phyloP scores from a whole-genome alignment of 2,329 filamentous ascomycete genomes.

The Penicillium italicum region DNA sequence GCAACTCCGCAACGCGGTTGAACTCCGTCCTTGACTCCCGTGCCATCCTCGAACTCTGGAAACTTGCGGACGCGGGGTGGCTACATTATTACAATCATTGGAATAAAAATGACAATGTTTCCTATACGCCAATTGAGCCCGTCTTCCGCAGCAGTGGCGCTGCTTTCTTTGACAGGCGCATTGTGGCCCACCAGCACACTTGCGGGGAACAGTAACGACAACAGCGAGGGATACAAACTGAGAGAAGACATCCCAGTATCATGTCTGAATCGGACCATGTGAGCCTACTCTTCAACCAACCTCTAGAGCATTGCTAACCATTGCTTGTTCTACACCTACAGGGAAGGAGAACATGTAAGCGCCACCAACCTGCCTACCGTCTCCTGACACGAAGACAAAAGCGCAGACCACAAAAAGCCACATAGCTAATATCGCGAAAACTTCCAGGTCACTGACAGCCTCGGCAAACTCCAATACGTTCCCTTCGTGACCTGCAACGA shows the following conservation, averaged over 20 bases:
- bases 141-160: slow-evolving; percentile 6
- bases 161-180: slow-evolving; percentile 17
- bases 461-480: slow-evolving; percentile 84
- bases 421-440: slow-evolving; percentile 7
- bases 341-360: slow-evolving; percentile 27
- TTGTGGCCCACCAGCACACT: slow-evolving; percentile 22
- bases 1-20: slow-evolving; percentile 11
- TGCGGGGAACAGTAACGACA: slow-evolving; percentile 23
- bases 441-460: slow-evolving; percentile 64
- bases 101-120: slow-evolving; percentile 10
- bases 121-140: slow-evolving; percentile 5
- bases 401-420: neutral
- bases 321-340: slow-evolving; percentile 1
- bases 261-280: slow-evolving; percentile 72
- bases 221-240: slow-evolving; percentile 40
- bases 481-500: slow-evolving; percentile 90
- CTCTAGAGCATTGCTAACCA: slow-evolving; percentile 5
- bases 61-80: slow-evolving; percentile 17
- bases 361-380: neutral
- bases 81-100: neutral
- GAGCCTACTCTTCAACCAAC: slow-evolving; percentile 33
- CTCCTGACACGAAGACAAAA: slow-evolving; percentile 11
- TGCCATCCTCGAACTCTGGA: slow-evolving; percentile 8
- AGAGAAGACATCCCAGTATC: slow-evolving; percentile 65
- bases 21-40: slow-evolving; percentile 18